These are phyloP conservation scores for Rhodomyrtus tomentosa DNA, from an alignment of 345 rosid genomes.

Conservation along the genomic window DNA sequence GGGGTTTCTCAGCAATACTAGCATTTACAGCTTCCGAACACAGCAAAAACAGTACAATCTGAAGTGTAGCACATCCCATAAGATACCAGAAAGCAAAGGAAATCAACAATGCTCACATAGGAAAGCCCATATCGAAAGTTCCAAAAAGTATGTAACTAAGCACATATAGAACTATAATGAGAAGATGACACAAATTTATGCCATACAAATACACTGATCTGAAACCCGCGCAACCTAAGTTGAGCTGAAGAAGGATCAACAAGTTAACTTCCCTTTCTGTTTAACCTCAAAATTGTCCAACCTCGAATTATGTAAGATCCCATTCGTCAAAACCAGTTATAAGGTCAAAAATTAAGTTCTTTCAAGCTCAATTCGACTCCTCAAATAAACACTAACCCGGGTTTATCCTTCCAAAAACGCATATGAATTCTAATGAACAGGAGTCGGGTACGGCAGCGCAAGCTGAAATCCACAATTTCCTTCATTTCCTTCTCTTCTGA, in stretches of 20 bases:
- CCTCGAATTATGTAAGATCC: neutral
- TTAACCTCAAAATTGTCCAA: neutral
- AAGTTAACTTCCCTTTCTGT: neutral
- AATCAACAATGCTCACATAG: neutral
- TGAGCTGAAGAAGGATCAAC: neutral
- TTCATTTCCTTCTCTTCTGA: neutral
- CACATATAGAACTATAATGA: neutral
- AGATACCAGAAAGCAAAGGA: neutral
- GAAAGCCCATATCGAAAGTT: constrained; percentile 5
- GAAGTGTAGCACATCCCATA: constrained; percentile 4
- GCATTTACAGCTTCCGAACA: constrained; percentile 36
- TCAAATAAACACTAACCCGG: neutral
- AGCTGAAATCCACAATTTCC: neutral
- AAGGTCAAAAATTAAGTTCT: neutral
- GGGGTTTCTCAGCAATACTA: constrained; percentile 16
- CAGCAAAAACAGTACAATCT: constrained; percentile 53
- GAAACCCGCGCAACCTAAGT: neutral
- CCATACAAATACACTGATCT: neutral
- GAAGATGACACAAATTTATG: neutral
- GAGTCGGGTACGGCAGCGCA: neutral
- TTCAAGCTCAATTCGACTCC: neutral
- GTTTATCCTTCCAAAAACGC: neutral
- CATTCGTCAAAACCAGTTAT: neutral
- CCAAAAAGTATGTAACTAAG: neutral
- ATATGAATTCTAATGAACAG: neutral